phyloP scores from a whole-genome alignment of 2,329 filamentous ascomycete genomes.

The Arthrobotrys iridis region DNA sequence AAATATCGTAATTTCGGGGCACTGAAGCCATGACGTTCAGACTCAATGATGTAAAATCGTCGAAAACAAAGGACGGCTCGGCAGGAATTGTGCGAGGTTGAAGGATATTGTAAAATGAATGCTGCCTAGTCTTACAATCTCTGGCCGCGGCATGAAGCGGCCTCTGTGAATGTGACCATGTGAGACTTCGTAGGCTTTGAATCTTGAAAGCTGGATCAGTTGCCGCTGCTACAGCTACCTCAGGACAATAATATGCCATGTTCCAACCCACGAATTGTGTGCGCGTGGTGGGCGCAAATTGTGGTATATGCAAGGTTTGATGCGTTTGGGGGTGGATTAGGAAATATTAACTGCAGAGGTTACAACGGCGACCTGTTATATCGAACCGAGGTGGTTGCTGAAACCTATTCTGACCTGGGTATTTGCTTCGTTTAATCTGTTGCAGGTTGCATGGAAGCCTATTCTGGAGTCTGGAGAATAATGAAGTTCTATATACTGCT shows the following conservation, averaged over 20 bases:
- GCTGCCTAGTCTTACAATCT: slow-evolving; percentile 50
- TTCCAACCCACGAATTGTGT: slow-evolving; percentile 35
- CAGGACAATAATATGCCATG: slow-evolving; percentile 54
- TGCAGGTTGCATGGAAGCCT: slow-evolving; percentile 26
- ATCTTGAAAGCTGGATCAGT: slow-evolving; percentile 54
- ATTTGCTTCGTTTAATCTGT: slow-evolving; percentile 35
- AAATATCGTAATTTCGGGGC: slow-evolving; percentile 50
- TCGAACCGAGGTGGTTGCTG: slow-evolving; percentile 42
- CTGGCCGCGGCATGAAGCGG: slow-evolving; percentile 46
- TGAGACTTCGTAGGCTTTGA: slow-evolving; percentile 53
- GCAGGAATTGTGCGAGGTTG: slow-evolving; percentile 44
- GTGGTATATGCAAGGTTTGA: slow-evolving; percentile 53
- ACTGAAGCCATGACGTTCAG: slow-evolving; percentile 46
- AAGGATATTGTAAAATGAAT: slow-evolving; percentile 53
- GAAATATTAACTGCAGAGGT: slow-evolving; percentile 52
- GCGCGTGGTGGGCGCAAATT: slow-evolving; percentile 26
- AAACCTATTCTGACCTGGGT: slow-evolving; percentile 34
- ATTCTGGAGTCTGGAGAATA: slow-evolving; percentile 24
- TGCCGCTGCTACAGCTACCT: slow-evolving; percentile 54
- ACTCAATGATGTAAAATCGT: slow-evolving; percentile 45
- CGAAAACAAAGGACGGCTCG: slow-evolving; percentile 47
- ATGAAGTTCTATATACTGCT: slow-evolving; percentile 9
- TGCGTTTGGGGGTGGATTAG: slow-evolving; percentile 39
- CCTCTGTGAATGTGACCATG: slow-evolving; percentile 53
- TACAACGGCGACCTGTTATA: slow-evolving; percentile 52